Base-by-base conservation (phyloP, 192 early-diverging fungal genomes). In the Pilaira anomala region DNA sequence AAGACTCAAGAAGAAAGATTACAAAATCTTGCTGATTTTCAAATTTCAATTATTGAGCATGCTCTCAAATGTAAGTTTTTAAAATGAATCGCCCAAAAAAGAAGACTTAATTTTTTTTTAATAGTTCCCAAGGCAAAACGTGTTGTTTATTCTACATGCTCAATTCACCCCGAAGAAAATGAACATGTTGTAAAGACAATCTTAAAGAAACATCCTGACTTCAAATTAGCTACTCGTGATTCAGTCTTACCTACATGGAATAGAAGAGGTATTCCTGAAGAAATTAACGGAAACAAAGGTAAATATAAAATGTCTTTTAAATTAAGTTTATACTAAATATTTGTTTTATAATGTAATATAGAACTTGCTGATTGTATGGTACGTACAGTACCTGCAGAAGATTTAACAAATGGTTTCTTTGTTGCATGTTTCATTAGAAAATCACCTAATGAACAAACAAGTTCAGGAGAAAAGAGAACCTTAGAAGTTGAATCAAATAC, bases 111-210 rank as follows among this genome's bases (percentile, higher is more conserved):
- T 39, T 54, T 46, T 30, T 62, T 33, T 30, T 36, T 41, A n/a
- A 26, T 67, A 78, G 67, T 98, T 68, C 93, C 92, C 2, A 78
- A 74, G 6, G 88, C 93, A n/a, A 84, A 91, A 54, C 82, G 83
- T 61, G 80, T 99, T 19, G 85, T 87, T 9, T 99, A 99, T 68
- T 99, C 97, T 39, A 99, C 97, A 2, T 99, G 97, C 71, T 99
- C 97, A 6, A 87, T 94, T 48, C 89, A 98, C 67, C 77, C 78
- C 0, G 78, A 87, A 71, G 97, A 99, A 67, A 98, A 99, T 77
- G 97, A 99, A 65, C 85, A 87, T 7, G 97, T 99, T 0, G 93
- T 98, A n/a, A 79, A 84, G 21, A 72, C 78, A 3, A 80, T 91
- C 1, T 73, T 97, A 11, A 63, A 45, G 12, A 60, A 62, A 3